A percentile compares a stretch with the other conserved stretches of the same genome.
These are phyloP conservation scores for Peronosclerospora sorghi DNA, from an alignment of 352 stramenopile species.

Conservation along the genomic window DNA sequence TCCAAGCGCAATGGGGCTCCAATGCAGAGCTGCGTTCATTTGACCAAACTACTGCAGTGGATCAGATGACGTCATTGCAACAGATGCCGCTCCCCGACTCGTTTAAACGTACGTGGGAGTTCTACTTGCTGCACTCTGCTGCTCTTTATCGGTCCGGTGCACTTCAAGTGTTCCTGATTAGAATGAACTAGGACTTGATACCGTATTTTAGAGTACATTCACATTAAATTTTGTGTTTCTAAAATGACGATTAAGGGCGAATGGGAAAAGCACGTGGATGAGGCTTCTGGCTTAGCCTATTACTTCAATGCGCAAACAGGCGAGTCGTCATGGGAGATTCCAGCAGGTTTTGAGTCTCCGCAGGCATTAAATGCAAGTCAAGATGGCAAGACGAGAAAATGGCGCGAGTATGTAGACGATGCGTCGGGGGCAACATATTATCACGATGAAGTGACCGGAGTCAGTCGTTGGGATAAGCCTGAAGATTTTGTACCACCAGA, in stretches of 20 bases:
- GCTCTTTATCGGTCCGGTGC: slow-evolving; percentile 67
- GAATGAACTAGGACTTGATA: slow-evolving; percentile 23
- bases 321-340: slow-evolving; percentile 63
- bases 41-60: slow-evolving; percentile 1
- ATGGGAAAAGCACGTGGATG: slow-evolving; percentile 69
- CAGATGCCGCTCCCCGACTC: slow-evolving; percentile 41
- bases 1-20: slow-evolving; percentile 44
- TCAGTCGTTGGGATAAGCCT: slow-evolving; percentile 67
- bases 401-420: slow-evolving; percentile 58
- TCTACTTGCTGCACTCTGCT: slow-evolving; percentile 81
- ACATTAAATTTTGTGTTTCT: background rate
- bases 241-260: slow-evolving; percentile 10
- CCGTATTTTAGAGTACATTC: background rate
- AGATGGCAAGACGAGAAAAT: slow-evolving; percentile 22
- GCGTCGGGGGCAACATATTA: slow-evolving; percentile 51
- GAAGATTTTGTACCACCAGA: slow-evolving; percentile 25
- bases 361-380: background rate
- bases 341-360: slow-evolving; percentile 23
- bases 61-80: background rate
- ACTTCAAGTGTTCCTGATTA: slow-evolving; percentile 62
- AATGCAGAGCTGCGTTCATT: slow-evolving; percentile 6
- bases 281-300: slow-evolving; percentile 42
- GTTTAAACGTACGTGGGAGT: slow-evolving; percentile 82
- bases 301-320: slow-evolving; percentile 69
- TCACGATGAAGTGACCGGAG: slow-evolving; percentile 55